Evolutionary conservation across 1,139 yeast genomes (phyloP), one percentile per base, ranked within the genome.

Genomic region (Nakaseomyces uthaithaninus): DNA sequence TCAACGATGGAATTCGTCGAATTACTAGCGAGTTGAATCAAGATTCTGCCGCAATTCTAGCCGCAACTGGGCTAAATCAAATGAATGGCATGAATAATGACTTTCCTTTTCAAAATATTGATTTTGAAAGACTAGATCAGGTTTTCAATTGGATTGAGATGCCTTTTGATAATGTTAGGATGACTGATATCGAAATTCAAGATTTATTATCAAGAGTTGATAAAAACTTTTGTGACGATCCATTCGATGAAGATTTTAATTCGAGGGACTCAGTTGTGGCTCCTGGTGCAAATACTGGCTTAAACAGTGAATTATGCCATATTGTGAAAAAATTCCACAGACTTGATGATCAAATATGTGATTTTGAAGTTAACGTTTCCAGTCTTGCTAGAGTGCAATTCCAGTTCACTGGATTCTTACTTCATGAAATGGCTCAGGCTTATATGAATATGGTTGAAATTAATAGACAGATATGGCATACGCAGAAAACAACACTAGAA

Each of bases 341-440:
- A 31, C 35, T 59, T 12, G 54, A 55, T 42, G 62, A 59, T 36
- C 51, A 60, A 12, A 51, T 57, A 4, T 54, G 55, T 35, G 64
- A 59, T 41, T 59, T 59, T 45, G 63, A 59, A 42, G 62, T 57
- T 2, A 59, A 59, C 37, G 62, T 59, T 12, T 59, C 63, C 15
- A 59, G 63, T 42, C 47, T 59, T 36, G 60, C 60, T n/a, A 47
- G 64, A 27, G 56, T 59, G 15, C 63, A 59, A 39, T 59, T 55
- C 38, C 64, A 59, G 39, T 59, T 57, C 40, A 57, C 63, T 4
- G 64, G 64, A 1, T 58, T 58, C 37, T 39, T 59, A 12, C 43
- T 59, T 9, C 60, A 58, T 38, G 62, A 58, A 44, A 59, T 59
- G 64, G 51, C 60, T 3, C 60, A 57, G 27, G 50, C 55, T 6